Evolutionary conservation across 306 rosid species (phyloP), one percentile per base, ranked within the genome.

Genomic region (Vigna nakashimae): DNA sequence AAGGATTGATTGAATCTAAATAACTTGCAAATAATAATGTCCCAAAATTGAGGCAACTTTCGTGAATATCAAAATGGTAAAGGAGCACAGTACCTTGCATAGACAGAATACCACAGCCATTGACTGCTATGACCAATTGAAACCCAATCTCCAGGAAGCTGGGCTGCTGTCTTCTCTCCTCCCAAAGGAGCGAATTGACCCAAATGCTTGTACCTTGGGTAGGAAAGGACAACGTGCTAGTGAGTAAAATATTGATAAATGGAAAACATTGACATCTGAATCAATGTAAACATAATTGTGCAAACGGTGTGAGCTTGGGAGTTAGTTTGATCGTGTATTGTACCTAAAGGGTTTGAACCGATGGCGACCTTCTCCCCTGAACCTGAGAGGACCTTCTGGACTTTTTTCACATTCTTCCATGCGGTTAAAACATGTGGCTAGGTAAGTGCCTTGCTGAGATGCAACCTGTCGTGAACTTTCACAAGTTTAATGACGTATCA

Each of bases 111-210:
- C 99, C 99, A 95, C 45, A 92, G 86, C 99, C 99, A 95, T 86
- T 95, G 99, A 67, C 89, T 83, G 88, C 99, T 95, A 60, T 85
- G 91, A 55, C 99, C 99, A 63, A 95, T 92, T 28, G 98, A 95
- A 38, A 95, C 97, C 92, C 97, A 91, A 83, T 95, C 99, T 24
- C 98, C 97, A 7, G 99, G 99, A 84, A 95, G 97, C 82, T 95
- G 99, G 18, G 99, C 98, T 5, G 99, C 99, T 72, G 98, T 92
- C 86, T 92, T 91, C 72, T 95, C 99, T 77, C 99, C 99, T 45
- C 99, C 99, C 82, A 95, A 79, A 20, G 99, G 99, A 79, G 99
- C 99, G 26, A 95, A 95, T 79, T 95, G 99, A 64, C 99, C 99
- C 18, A 95, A 87, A 84, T 92, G 99, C 84, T 90, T 92, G 87